These are phyloP conservation scores for Blattamonas nauphoetae DNA, from an alignment of 78 protist species.

Conservation along the genomic window DNA sequence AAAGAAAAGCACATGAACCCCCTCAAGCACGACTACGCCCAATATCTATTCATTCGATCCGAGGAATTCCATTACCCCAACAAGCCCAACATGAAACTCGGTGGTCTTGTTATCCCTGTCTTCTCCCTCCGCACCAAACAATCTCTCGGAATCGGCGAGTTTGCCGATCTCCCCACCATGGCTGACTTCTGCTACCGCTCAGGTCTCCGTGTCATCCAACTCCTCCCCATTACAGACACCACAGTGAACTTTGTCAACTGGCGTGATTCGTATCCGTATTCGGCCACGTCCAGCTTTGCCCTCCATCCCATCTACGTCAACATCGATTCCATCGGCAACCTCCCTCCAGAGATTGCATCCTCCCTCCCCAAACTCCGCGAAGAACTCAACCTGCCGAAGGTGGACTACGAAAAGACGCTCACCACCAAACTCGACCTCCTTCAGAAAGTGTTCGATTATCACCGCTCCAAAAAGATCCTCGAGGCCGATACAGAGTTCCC, in stretches of 20 bases:
- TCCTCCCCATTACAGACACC: conserved; percentile 41
- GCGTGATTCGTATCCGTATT: conserved; percentile 34
- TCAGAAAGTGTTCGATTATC: background rate
- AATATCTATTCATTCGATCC: background rate
- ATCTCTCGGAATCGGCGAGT: conserved; percentile 39
- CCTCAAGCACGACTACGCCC: background rate
- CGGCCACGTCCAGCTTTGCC: conserved; percentile 15
- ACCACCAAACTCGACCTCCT: conserved; percentile 10
- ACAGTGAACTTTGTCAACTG: background rate
- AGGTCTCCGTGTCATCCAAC: conserved; percentile 4
- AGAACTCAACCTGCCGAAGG: conserved; percentile 31
- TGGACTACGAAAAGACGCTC: conserved; percentile 47
- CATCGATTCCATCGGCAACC: background rate
- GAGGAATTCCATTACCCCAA: background rate
- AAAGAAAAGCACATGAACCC: background rate
- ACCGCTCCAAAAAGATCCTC: background rate
- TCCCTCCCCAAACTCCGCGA: background rate
- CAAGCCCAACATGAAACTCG: background rate
- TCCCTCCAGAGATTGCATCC: background rate
- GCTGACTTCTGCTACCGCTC: conserved; percentile 3
- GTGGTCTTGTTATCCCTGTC: conserved; percentile 28
- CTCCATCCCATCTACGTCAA: conserved; percentile 31
- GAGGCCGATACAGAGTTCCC: conserved; percentile 9
- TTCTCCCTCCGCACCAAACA: conserved; percentile 25
- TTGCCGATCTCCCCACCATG: background rate